phyloP scores from a whole-genome alignment of 129 eudicot genomes.

The Glebionis coronaria region DNA sequence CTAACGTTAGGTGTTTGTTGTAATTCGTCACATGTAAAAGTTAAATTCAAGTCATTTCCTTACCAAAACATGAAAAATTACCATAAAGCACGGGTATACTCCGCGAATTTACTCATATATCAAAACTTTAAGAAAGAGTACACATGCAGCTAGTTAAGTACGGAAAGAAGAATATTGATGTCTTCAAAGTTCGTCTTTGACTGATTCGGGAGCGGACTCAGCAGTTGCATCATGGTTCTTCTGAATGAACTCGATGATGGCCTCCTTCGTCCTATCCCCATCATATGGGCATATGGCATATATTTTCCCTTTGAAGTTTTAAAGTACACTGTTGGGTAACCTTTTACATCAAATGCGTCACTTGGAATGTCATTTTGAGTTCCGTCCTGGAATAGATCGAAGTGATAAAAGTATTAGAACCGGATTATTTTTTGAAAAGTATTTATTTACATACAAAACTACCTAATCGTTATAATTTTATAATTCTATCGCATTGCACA shows the following conservation, averaged over 20 bases:
- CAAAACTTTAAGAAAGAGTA: constrained; percentile 19
- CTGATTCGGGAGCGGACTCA: constrained; percentile 15
- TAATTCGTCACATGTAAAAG: too few species aligned
- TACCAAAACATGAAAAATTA: too few species aligned
- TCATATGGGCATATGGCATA: constrained; percentile 43
- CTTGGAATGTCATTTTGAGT: constrained; percentile 69
- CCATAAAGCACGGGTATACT: too few species aligned
- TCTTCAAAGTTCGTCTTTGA: constrained; percentile 61
- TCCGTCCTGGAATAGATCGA: constrained; percentile 68
- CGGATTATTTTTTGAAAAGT: neutral
- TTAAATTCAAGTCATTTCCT: too few species aligned
- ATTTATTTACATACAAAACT: neutral
- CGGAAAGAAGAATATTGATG: neutral
- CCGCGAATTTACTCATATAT: neutral
- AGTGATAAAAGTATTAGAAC: neutral
- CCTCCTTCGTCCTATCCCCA: constrained; percentile 80
- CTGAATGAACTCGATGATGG: constrained; percentile 57
- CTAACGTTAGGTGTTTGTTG: too few species aligned
- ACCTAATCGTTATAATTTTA: neutral
- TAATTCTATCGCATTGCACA: too few species aligned
- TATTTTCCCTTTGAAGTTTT: constrained; percentile 63
- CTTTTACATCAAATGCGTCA: constrained; percentile 59
- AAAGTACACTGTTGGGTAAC: constrained; percentile 78
- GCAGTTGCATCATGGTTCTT: constrained; percentile 46
- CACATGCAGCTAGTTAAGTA: constrained; percentile 24